Conservation (phyloP, 2,329 filamentous ascomycete genomes). For the Cytospora mali region DNA sequence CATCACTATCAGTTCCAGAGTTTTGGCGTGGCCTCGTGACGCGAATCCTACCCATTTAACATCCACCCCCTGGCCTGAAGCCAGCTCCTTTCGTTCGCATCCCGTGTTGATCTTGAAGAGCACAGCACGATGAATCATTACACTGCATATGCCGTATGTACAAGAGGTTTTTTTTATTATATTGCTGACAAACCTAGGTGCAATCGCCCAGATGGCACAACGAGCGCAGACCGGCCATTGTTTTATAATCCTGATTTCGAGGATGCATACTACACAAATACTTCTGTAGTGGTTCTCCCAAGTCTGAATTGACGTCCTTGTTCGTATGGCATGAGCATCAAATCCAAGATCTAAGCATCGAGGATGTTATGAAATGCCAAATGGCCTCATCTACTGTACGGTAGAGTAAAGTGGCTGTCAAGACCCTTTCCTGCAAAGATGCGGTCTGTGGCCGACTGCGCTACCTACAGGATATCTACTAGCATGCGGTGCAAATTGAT, state of each 20-base stretch:
- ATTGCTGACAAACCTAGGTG: not conserved
- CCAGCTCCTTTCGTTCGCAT: not conserved
- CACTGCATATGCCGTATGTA: not conserved
- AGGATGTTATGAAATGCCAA: conserved; percentile 9
- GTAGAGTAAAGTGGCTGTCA: not conserved
- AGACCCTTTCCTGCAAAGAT: conserved; percentile 15
- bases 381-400: not conserved
- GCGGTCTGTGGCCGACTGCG: conserved; percentile 18
- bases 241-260: not conserved
- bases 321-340: conserved; percentile 5
- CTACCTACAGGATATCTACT: conserved; percentile 14
- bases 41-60: conserved; percentile 13
- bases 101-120: not conserved
- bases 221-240: not conserved
- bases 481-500: not conserved
- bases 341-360: conserved; percentile 8
- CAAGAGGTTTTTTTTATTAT: not conserved
- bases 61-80: not conserved
- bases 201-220: not conserved
- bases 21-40: conserved; percentile 22
- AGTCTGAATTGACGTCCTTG: not conserved
- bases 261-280: not conserved
- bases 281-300: not conserved
- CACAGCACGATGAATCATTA: not conserved
- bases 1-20: conserved; percentile 27